Conservation (phyloP, 495 filamentous ascomycete genomes). For the Tuber indicum region DNA sequence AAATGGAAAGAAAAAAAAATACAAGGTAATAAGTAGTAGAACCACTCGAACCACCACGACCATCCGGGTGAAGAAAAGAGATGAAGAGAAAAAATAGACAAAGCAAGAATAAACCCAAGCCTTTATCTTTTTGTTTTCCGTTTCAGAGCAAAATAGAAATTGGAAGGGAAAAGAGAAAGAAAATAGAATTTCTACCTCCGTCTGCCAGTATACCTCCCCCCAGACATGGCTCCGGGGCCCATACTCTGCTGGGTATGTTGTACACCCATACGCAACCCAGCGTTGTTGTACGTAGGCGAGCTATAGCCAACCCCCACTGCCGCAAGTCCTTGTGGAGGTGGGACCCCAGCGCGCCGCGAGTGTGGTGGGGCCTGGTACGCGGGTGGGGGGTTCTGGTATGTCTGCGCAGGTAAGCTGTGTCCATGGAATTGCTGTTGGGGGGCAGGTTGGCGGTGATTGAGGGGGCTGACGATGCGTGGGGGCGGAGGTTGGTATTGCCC, state of each 20-base stretch:
- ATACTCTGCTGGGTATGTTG: constrained; percentile 35
- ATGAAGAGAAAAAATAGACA: not conserved
- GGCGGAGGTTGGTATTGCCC: constrained; percentile 10
- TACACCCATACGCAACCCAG: constrained; percentile 29
- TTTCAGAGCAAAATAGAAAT: not conserved
- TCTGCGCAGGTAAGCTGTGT: constrained; percentile 20
- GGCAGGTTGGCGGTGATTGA: not conserved
- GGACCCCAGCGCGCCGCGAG: constrained; percentile 22
- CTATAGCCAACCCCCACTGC: constrained; percentile 30
- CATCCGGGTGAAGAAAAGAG: not conserved
- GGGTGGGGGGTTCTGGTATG: constrained; percentile 11
- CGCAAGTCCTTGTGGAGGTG: constrained; percentile 38
- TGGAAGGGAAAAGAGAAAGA: not conserved
- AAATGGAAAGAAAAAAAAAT: not conserved
- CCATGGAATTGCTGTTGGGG: constrained; percentile 28
- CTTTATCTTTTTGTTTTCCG: constrained; percentile 3
- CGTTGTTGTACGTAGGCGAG: not conserved
- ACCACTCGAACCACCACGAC: not conserved
- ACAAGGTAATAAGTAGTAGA: not conserved
- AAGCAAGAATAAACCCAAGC: constrained; percentile 4
- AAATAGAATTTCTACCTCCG: constrained; percentile 22
- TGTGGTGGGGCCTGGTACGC: constrained; percentile 4
- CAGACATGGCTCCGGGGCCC: constrained; percentile 27
- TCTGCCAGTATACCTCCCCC: constrained; percentile 26
- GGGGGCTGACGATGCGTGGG: constrained; percentile 21